Evolutionary conservation across 352 stramenopile species (phyloP).

Genomic region (Pythium aristosporum): DNA sequence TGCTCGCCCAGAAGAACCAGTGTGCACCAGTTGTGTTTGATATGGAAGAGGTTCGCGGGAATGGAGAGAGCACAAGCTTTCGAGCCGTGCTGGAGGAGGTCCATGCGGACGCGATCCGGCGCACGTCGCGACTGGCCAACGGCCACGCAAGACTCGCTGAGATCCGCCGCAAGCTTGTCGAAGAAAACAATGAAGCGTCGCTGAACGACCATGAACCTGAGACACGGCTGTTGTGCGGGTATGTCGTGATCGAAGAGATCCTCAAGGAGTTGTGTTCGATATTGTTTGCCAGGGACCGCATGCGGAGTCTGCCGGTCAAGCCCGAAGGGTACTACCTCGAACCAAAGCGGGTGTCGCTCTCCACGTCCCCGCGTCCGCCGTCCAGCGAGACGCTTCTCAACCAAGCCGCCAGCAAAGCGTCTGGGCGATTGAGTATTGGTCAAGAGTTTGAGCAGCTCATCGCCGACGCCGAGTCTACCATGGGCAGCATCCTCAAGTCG

Average conservation of each 20-base stretch:
- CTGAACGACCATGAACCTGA: slow-evolving; percentile 68
- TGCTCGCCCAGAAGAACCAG: slow-evolving; percentile 61
- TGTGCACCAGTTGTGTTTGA: slow-evolving; percentile 60
- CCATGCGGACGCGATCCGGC: slow-evolving; percentile 59
- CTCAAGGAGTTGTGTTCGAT: slow-evolving; percentile 84
- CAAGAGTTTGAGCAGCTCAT: slow-evolving; percentile 74
- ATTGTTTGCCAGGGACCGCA: slow-evolving; percentile 72
- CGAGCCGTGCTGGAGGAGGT: slow-evolving; percentile 83
- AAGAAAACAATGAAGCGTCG: slow-evolving; percentile 61
- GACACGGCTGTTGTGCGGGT: slow-evolving; percentile 63
- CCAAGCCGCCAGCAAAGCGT: neutral
- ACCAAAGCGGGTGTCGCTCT: slow-evolving; percentile 43
- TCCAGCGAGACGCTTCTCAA: slow-evolving; percentile 10
- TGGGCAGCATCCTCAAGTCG: slow-evolving; percentile 30
- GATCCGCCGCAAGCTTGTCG: slow-evolving; percentile 61
- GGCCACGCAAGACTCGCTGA: slow-evolving; percentile 34
- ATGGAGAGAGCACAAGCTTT: slow-evolving; percentile 42
- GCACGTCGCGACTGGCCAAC: slow-evolving; percentile 60
- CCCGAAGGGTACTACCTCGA: slow-evolving; percentile 84
- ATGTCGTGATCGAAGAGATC: slow-evolving; percentile 83
- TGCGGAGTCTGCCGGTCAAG: slow-evolving; percentile 72
- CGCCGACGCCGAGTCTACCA: slow-evolving; percentile 69
- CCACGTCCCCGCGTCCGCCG: neutral
- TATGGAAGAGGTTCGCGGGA: slow-evolving; percentile 36
- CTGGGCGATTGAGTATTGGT: slow-evolving; percentile 36